Evolutionary conservation across 1,139 yeast species (phyloP).

Genomic region (Schizosaccharomyces versatilis): DNA sequence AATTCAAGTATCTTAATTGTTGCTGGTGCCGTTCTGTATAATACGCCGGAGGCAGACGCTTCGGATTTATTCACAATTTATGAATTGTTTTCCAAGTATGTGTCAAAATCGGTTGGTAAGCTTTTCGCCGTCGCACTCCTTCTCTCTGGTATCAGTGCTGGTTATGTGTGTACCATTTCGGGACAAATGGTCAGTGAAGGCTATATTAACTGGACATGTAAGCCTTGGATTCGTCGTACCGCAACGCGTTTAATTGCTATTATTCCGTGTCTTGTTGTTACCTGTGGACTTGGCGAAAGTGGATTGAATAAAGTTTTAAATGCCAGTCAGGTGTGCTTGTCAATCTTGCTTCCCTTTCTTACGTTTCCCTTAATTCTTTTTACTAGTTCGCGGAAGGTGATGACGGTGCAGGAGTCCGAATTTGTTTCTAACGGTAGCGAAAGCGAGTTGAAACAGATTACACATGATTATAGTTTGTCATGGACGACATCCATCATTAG

Average conservation of each 20-base stretch:
- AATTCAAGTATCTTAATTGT: conserved; percentile 68
- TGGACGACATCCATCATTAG: conserved; percentile 12
- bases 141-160: conserved; percentile 94
- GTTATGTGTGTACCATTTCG: conserved; percentile 89
- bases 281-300: conserved; percentile 54
- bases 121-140: conserved; percentile 79
- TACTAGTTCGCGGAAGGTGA: conserved; percentile 49
- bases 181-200: conserved; percentile 97
- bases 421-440: conserved; percentile 3
- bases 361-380: conserved; percentile 76
- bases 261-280: conserved; percentile 68
- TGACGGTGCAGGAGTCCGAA: conserved; percentile 35
- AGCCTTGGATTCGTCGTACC: conserved; percentile 69
- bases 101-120: conserved; percentile 80
- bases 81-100: conserved; percentile 42
- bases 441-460: conserved; percentile 6
- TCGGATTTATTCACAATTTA: conserved; percentile 82
- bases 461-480: conserved; percentile 12
- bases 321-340: conserved; percentile 68
- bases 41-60: conserved; percentile 47
- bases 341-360: conserved; percentile 66
- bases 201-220: conserved; percentile 59
- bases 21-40: conserved; percentile 59
- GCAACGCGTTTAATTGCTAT: conserved; percentile 71
- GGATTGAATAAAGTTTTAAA: conserved; percentile 68